phyloP scores from a whole-genome alignment of 1,139 yeast species.

The Diutina rugosa region DNA sequence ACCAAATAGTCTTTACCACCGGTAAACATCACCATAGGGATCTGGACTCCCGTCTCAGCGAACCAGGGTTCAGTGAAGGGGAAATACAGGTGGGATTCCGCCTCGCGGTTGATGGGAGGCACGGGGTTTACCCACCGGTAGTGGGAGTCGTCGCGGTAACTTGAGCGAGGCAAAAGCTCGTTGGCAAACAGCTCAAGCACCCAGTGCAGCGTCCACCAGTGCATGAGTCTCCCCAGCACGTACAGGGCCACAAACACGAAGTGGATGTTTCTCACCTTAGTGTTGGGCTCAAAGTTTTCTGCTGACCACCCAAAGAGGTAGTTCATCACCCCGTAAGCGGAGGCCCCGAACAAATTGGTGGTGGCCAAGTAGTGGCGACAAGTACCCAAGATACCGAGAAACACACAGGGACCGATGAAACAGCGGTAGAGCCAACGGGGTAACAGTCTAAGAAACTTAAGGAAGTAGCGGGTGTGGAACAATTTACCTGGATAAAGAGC shows the following conservation, averaged over 20 bases:
- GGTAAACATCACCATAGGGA: constrained; percentile 46
- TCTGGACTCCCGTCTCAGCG: constrained; percentile 3
- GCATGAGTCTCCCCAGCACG: constrained; percentile 69
- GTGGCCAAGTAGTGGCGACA: constrained; percentile 33
- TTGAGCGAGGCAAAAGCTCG: constrained; percentile 20
- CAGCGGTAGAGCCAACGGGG: constrained; percentile 16
- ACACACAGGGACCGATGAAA: constrained; percentile 50
- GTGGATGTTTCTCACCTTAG: constrained; percentile 51
- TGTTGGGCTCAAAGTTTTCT: constrained; percentile 51
- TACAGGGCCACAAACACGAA: constrained; percentile 80
- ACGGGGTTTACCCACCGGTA: not conserved
- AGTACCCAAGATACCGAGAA: constrained; percentile 45
- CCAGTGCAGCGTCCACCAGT: constrained; percentile 69
- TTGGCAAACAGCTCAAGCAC: constrained; percentile 28
- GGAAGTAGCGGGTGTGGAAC: constrained; percentile 41
- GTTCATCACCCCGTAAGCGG: constrained; percentile 71
- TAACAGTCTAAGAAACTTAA: constrained; percentile 32
- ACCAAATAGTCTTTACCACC: constrained; percentile 59
- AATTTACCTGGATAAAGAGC: constrained; percentile 80
- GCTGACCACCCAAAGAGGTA: constrained; percentile 83
- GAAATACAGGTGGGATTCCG: constrained; percentile 8
- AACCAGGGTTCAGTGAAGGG: not conserved
- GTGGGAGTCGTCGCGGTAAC: constrained; percentile 19
- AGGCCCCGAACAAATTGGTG: constrained; percentile 38
- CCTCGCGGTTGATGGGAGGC: constrained; percentile 13